Evolutionary conservation across 1,139 yeast species (phyloP), one percentile per base, ranked within the genome.

Genomic region (Geotrichum phurueaensis): DNA sequence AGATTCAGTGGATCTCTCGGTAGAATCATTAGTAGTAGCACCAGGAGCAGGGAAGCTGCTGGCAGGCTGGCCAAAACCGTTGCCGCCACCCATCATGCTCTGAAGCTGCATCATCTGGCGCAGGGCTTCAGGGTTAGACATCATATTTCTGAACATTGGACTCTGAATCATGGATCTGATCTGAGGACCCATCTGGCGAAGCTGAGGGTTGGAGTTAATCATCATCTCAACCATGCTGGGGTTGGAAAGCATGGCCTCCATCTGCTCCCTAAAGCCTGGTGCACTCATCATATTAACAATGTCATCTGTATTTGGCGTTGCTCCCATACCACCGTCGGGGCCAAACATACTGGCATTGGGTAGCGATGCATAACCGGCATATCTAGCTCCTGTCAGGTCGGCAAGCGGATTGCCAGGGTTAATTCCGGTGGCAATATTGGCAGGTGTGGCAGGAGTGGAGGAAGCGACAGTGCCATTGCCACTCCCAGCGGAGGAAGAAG

Each of bases 281-380:
- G 83, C 83, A 45, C 86, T 85, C 86, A 92, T 80, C 88, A 89
- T 84, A 64, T 80, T 78, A 45, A 83, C 77, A 74, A 91, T 69
- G 65, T 87, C 91, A 51, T 87, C 94, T 53, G 89, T 86, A 67
- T 84, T 85, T 9, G 96, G 95, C 70, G 85, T 76, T 33, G 79
- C 79, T 27, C 78, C 77, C 88, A 88, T 82, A 25, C 97, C 98
- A 23, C 96, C 96, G 72, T 92, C 98, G 22, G 97, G 95, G 1
- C 97, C 97, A 76, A 94, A 91, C 87, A 89, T 83, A 54, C 88
- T 84, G 0, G 92, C 90, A 1, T 89, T 82, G 2, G 99, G 98
- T 72, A 94, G 79, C 68, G 90, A 92, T 15, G 91, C 81, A 67
- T 85, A 86, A 0, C 99, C 99, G 1, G 98, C 97, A 70, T 91